Conservation (phyloP, 352 stramenopile species). For the Globisporangium barbulae region DNA sequence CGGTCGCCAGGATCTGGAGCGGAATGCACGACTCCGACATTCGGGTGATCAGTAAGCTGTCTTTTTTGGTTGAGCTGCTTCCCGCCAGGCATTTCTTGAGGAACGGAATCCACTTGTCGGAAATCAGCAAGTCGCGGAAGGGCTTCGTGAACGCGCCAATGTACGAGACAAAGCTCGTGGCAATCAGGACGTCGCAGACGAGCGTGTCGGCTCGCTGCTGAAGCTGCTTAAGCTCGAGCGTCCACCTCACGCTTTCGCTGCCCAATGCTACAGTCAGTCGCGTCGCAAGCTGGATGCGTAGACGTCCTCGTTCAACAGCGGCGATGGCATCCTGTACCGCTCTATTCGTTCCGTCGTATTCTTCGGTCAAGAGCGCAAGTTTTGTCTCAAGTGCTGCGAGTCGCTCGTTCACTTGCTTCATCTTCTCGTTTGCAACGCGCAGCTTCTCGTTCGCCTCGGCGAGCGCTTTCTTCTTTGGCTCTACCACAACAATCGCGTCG, state of each 20-base stretch:
- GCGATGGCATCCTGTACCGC: constrained; percentile 91
- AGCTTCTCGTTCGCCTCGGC: constrained; percentile 83
- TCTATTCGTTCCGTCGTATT: constrained; percentile 86
- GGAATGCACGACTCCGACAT: constrained; percentile 48
- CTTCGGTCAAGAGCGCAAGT: constrained; percentile 67
- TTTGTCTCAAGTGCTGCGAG: constrained; percentile 88
- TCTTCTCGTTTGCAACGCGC: constrained; percentile 73
- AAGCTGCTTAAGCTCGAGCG: constrained; percentile 77
- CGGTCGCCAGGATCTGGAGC: constrained; percentile 64
- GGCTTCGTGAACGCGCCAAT: constrained; percentile 93
- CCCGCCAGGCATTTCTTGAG: constrained; percentile 53
- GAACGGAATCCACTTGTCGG: constrained; percentile 86
- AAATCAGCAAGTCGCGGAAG: constrained; percentile 87
- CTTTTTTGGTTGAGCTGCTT: constrained; percentile 16
- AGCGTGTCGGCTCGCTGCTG: constrained; percentile 72
- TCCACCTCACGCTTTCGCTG: constrained; percentile 93
- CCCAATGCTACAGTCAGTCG: constrained; percentile 89
- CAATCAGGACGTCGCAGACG: constrained; percentile 89
- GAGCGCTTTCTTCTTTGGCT: constrained; percentile 89
- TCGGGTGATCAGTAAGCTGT: constrained; percentile 16
- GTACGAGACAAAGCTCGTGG: constrained; percentile 92
- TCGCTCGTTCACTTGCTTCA: constrained; percentile 87
- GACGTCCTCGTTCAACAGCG: constrained; percentile 76
- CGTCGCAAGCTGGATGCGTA: constrained; percentile 91
- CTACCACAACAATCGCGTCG: constrained; percentile 92